Conservation (phyloP, 2,329 filamentous ascomycete genomes). For the Pseudogymnoascus sp. region DNA sequence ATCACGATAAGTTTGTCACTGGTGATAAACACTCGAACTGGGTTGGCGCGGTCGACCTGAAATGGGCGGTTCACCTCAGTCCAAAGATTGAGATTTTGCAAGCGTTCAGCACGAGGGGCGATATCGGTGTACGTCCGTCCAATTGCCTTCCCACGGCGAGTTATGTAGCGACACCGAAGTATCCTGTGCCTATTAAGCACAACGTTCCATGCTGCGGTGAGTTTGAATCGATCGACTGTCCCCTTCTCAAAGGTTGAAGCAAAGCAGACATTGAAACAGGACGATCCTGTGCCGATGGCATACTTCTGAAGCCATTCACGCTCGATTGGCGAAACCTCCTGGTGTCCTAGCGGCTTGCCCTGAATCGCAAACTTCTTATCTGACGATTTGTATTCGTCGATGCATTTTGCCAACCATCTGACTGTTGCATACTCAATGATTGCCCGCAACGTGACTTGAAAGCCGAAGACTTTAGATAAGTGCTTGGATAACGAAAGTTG, state of each 20-base stretch:
- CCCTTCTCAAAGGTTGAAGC: conserved; percentile 9
- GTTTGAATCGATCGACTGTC: conserved; percentile 15
- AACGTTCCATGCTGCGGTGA: conserved; percentile 20
- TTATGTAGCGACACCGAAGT: conserved; percentile 10
- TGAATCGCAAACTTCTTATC: too few relatives aligned
- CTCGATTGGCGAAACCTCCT: conserved; percentile 11
- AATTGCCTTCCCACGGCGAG: neutral
- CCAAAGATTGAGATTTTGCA: conserved; percentile 11
- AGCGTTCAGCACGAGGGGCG: conserved; percentile 9
- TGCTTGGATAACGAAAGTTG: conserved; percentile 19
- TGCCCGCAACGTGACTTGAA: conserved; percentile 15
- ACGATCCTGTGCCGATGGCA: conserved; percentile 10
- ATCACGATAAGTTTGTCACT: conserved; percentile 20
- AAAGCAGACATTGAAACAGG: conserved; percentile 26
- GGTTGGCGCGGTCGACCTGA: conserved; percentile 17
- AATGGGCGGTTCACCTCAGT: conserved; percentile 22
- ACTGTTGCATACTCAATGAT: conserved; percentile 15
- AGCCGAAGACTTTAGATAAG: conserved; percentile 12
- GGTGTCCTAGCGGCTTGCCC: neutral
- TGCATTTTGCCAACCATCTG: neutral
- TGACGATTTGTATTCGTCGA: too few relatives aligned
- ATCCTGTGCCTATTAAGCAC: conserved; percentile 13
- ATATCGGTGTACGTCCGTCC: conserved; percentile 1
- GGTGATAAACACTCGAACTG: conserved; percentile 25
- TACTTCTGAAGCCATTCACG: conserved; percentile 12